Conservation (phyloP, 768 basidiomycete species). For the Terana coerulea region DNA sequence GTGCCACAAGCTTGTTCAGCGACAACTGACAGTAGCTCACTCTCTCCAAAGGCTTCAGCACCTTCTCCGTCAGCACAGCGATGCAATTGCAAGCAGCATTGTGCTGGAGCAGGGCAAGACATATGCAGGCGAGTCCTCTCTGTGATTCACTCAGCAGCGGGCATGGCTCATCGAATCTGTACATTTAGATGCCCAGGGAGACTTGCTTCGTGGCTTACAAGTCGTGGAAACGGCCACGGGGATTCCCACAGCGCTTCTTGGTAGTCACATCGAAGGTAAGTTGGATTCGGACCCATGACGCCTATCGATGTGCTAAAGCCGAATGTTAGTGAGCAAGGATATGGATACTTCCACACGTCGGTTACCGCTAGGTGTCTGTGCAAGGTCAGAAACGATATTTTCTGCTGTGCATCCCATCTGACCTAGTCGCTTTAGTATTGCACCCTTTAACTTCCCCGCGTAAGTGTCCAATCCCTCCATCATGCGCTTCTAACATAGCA, state of each 20-base stretch:
- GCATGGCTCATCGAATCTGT: not conserved
- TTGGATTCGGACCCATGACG: not conserved
- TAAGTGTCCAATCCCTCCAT: conserved; percentile 32
- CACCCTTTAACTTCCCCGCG: conserved; percentile 92
- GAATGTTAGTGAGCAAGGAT: conserved; percentile 75
- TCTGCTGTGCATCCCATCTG: not conserved
- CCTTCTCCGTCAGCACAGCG: conserved; percentile 79
- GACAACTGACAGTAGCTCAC: too few species aligned
- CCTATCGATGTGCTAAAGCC: not conserved
- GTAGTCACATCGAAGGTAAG: conserved; percentile 88
- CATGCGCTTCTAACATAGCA: not conserved
- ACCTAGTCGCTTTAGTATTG: conserved; percentile 42
- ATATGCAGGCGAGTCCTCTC: conserved; percentile 56
- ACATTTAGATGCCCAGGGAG: conserved; percentile 83
- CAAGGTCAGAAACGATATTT: conserved; percentile 36
- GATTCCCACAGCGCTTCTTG: conserved; percentile 81
- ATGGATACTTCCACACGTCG: conserved; percentile 93
- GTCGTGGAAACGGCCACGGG: conserved; percentile 79
- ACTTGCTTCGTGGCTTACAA: conserved; percentile 89
- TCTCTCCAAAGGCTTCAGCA: conserved; percentile 65
- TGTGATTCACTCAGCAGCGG: not conserved
- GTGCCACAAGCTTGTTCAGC: too few species aligned
- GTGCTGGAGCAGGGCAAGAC: conserved; percentile 98
- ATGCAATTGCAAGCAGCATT: conserved; percentile 83
- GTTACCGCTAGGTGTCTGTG: conserved; percentile 85